Percentiles rank a stretch among this genome's conserved stretches.
Evolutionary conservation across 768 basidiomycete genomes (phyloP).

Genomic region (Suillus ampliporus): DNA sequence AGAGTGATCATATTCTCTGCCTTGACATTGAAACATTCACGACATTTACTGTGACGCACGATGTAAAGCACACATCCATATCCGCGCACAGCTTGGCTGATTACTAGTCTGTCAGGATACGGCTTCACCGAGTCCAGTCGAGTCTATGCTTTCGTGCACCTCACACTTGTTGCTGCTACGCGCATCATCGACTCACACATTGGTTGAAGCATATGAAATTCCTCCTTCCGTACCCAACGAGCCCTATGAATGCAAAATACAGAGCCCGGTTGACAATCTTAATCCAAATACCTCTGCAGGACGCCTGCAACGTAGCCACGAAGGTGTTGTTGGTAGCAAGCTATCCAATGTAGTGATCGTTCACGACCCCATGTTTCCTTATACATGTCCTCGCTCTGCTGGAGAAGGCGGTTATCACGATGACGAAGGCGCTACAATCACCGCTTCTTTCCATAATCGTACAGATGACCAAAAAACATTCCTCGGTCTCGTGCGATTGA

Average conservation of each 20-base stretch:
- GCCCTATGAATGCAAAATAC: background rate
- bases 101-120: background rate
- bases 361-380: conserved; percentile 10
- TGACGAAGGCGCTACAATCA: conserved; percentile 7
- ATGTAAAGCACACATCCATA: conserved; percentile 1
- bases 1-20: conserved; percentile 8
- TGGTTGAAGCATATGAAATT: conserved; percentile 7
- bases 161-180: conserved; percentile 4
- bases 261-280: too few species aligned
- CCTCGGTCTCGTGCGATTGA: conserved; percentile 9
- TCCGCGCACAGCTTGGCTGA: conserved; percentile 1
- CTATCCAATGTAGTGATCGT: conserved; percentile 7
- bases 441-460: conserved; percentile 6
- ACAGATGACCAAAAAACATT: conserved; percentile 10
- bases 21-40: conserved; percentile 5
- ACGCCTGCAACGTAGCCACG: conserved; percentile 7
- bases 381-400: background rate
- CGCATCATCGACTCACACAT: conserved; percentile 4
- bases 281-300: background rate
- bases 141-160: conserved; percentile 9
- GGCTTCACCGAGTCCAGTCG: background rate
- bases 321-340: conserved; percentile 8
- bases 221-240: background rate
- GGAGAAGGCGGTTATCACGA: background rate
- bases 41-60: conserved; percentile 2